Evolutionary conservation across 2,329 filamentous ascomycete genomes (phyloP).

Genomic region (Zymoseptoria crescenta): DNA sequence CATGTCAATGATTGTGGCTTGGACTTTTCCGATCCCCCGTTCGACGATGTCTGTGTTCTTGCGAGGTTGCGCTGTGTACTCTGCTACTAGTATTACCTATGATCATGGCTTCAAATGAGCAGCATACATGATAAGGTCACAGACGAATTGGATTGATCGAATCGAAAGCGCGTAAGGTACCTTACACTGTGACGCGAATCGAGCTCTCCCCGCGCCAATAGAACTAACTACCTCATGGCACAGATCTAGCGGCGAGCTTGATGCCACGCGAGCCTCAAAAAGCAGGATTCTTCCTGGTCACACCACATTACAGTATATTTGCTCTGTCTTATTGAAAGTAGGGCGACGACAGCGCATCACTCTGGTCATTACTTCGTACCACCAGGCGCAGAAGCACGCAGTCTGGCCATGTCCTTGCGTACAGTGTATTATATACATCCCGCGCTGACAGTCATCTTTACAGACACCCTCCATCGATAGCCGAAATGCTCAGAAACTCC

Average conservation of each 20-base stretch:
- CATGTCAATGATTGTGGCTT: not conserved
- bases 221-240: not conserved
- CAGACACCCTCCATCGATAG: not conserved
- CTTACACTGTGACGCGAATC: not conserved
- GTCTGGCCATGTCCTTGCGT: not conserved
- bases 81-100: too few relatives aligned
- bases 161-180: too few relatives aligned
- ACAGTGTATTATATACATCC: conserved; percentile 5
- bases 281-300: not conserved
- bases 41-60: too few relatives aligned
- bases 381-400: not conserved
- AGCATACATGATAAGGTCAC: too few relatives aligned
- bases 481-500: not conserved
- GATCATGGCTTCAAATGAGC: too few relatives aligned
- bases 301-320: not conserved
- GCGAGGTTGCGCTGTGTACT: too few relatives aligned
- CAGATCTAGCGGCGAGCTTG: not conserved
- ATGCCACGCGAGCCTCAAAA: not conserved
- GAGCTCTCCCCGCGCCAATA: not conserved
- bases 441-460: not conserved
- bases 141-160: too few relatives aligned
- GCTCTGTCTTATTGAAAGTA: not conserved
- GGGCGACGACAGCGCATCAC: not conserved
- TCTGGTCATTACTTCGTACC: not conserved
- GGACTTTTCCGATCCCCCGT: not conserved